Percentiles rank a stretch among this genome's conserved stretches.
These are phyloP conservation scores for Lathyrus aphaca DNA, from an alignment of 306 rosid species.

Conservation along the genomic window DNA sequence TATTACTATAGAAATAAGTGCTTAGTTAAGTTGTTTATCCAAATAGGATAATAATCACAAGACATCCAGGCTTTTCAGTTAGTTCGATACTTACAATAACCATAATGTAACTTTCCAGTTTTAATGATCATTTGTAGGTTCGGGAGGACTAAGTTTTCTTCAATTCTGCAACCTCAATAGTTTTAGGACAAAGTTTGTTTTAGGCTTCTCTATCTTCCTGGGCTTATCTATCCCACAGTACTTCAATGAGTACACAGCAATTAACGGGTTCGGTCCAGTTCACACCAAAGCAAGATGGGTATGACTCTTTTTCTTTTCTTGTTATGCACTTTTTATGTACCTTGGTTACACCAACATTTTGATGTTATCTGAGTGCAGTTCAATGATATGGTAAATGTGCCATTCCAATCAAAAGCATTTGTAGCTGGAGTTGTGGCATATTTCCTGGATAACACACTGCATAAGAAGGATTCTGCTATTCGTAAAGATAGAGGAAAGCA, in stretches of 20 bases:
- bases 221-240: conserved; percentile 93
- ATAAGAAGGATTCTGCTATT: conserved; percentile 56
- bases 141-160: conserved; percentile 91
- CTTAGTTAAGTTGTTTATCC: too few relatives aligned
- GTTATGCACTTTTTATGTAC: background rate
- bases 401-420: conserved; percentile 87
- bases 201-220: conserved; percentile 90
- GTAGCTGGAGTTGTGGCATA: conserved; percentile 86
- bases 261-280: conserved; percentile 92
- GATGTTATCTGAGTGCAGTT: conserved; percentile 53
- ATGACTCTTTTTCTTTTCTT: conserved; percentile 23
- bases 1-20: too few relatives aligned
- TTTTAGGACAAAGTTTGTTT: conserved; percentile 82
- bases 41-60: background rate
- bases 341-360: conserved; percentile 18
- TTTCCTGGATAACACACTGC: conserved; percentile 88
- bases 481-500: conserved; percentile 95
- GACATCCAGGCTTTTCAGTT: conserved; percentile 20
- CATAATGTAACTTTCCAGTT: conserved; percentile 18
- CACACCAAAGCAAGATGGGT: conserved; percentile 95
- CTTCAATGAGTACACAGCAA: conserved; percentile 85
- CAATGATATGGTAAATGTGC: conserved; percentile 92
- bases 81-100: background rate
- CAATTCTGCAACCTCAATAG: conserved; percentile 98
- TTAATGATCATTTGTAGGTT: conserved; percentile 44